These are phyloP conservation scores for Hyaloscypha variabilis DNA, from an alignment of 495 filamentous ascomycete species.

Conservation along the genomic window DNA sequence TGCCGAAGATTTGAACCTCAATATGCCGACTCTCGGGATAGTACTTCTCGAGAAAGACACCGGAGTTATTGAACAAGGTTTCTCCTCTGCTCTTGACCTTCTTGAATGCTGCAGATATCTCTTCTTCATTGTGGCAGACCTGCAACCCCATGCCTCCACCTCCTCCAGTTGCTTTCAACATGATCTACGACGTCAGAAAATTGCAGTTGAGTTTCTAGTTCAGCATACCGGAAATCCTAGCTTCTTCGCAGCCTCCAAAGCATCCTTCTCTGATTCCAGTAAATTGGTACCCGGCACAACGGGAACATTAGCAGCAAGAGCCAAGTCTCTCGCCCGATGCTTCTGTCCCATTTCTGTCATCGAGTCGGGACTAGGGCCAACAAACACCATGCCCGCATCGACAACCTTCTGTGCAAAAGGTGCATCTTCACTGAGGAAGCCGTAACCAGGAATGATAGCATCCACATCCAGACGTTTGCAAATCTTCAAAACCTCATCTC, in stretches of 20 bases:
- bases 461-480: conserved; percentile 80
- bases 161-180: conserved; percentile 61
- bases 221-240: conserved; percentile 51
- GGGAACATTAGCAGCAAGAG: conserved; percentile 85
- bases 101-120: conserved; percentile 45
- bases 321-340: conserved; percentile 85
- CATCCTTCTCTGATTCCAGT: conserved; percentile 47
- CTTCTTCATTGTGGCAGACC: conserved; percentile 33
- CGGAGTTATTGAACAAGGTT: conserved; percentile 20
- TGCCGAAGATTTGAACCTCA: conserved; percentile 75
- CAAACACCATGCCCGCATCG: conserved; percentile 86
- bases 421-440: conserved; percentile 92
- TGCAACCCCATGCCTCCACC: conserved; percentile 60
- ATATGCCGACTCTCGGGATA: conserved; percentile 52
- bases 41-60: conserved; percentile 30
- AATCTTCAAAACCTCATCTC: conserved; percentile 70
- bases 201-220: conserved; percentile 35
- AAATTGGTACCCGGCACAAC: conserved; percentile 78
- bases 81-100: conserved; percentile 35
- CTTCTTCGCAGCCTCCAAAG: conserved; percentile 41
- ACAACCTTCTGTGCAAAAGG: conserved; percentile 81
- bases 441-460: conserved; percentile 93
- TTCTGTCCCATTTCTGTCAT: conserved; percentile 98
- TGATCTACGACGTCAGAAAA: background rate
- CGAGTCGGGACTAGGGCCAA: conserved; percentile 84